Base-by-base conservation (phyloP, 2,329 filamentous ascomycete genomes). In the Ceratocystis destructans region DNA sequence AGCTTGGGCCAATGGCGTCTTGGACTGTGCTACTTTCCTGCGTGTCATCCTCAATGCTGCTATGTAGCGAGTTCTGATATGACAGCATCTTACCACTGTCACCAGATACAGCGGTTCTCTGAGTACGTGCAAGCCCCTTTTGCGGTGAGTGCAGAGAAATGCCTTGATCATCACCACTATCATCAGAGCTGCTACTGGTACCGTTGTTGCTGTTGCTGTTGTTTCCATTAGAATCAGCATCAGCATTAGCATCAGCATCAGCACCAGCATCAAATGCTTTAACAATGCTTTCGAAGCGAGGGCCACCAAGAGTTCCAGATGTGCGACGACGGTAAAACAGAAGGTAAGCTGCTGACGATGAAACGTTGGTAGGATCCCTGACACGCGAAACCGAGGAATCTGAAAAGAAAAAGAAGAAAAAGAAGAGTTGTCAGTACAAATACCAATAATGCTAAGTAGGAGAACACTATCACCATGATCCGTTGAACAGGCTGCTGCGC, bases 281-380 rank as follows among this genome's bases (percentile, higher is more conserved):
- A 65, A 89, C 79, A 62, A 96, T 85, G 70, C 86, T 79, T 70
- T 86, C 82, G 68, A 96, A 86, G 64, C 82, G 82, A 57, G 86
- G 81, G 31, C 92, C 92, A 67, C 94, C 94, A 70, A 99, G 84
- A 69, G 76, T 77, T 20, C 61, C 61, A 6, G 83, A 80, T 4
- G 90, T 90, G 69, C 90, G 87, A 67, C 94, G 88, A 50, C 94
- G 89, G 77, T 99, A 99, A 79, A 99, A 99, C 44, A 99, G 81
- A 10, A 99, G 82, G 75, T 99, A 99, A 0, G 94, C 94, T 22
- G 88, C 87, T 17, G 83, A 77, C 3, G 89, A 88, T 4, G 96
- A 83, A 7, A 90, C 83, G 33, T 78, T 79, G 44, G 82, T 75
- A 0, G 85, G 79, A 68, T 89, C 82, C 33, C 78, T 80, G 5